phyloP scores from a whole-genome alignment of 768 basidiomycete genomes.

The Suillus clintonianus region DNA sequence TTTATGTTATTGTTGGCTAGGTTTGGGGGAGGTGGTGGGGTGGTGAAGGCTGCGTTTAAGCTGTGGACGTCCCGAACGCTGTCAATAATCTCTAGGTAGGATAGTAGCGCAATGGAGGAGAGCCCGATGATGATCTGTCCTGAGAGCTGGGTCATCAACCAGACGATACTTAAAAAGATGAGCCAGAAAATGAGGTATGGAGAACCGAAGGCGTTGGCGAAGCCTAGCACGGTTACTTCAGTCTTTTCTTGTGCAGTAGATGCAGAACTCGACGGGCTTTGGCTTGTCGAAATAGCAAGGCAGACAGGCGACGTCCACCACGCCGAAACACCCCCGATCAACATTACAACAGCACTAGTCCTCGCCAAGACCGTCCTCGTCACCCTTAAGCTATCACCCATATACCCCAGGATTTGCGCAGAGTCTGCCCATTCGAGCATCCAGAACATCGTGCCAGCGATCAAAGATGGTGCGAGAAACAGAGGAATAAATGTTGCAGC shows the following conservation, averaged over 20 bases:
- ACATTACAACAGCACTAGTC: constrained; percentile 48
- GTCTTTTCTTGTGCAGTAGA: constrained; percentile 33
- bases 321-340: constrained; percentile 54
- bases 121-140: constrained; percentile 82
- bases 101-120: constrained; percentile 61
- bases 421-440: constrained; percentile 78
- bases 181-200: constrained; percentile 84
- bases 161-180: constrained; percentile 57
- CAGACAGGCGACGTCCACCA: constrained; percentile 83
- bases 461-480: constrained; percentile 57
- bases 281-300: constrained; percentile 54
- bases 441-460: constrained; percentile 72
- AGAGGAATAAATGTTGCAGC: constrained; percentile 63
- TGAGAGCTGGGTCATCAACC: constrained; percentile 65
- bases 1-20: constrained; percentile 24
- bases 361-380: constrained; percentile 66
- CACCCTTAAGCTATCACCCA: constrained; percentile 46
- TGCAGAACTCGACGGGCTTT: constrained; percentile 21
- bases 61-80: constrained; percentile 71
- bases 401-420: constrained; percentile 43
- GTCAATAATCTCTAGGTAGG: constrained; percentile 80
- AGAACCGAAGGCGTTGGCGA: constrained; percentile 87
- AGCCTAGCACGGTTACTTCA: constrained; percentile 74
- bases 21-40: constrained; percentile 47
- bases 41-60: constrained; percentile 52